A percentile compares a stretch with the other conserved stretches of the same genome.
These are phyloP conservation scores for Nephelium lappaceum DNA, from an alignment of 345 rosid species.

Conservation along the genomic window DNA sequence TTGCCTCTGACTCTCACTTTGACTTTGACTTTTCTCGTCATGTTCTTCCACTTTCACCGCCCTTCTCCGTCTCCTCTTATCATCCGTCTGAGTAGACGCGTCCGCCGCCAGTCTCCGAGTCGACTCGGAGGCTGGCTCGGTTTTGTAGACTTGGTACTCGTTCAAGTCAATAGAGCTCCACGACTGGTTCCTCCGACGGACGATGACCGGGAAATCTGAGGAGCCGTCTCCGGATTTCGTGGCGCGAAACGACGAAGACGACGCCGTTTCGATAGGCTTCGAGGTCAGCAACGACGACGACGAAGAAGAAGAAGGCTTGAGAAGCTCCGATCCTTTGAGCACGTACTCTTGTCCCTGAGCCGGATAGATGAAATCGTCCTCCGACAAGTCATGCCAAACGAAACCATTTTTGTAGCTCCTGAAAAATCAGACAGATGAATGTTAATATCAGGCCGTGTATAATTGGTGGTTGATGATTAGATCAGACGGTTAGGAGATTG, in stretches of 20 bases:
- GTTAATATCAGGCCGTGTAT: neutral
- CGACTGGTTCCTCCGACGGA: conserved; percentile 74
- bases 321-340: conserved; percentile 92
- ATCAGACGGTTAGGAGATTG: conserved; percentile 13
- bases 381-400: conserved; percentile 92
- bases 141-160: conserved; percentile 77
- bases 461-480: neutral
- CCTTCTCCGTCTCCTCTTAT: conserved; percentile 56
- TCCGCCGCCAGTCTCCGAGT: conserved; percentile 62
- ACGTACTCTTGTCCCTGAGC: conserved; percentile 88
- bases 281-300: conserved; percentile 21
- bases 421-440: conserved; percentile 16
- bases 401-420: conserved; percentile 95
- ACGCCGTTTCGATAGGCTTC: conserved; percentile 42
- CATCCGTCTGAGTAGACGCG: conserved; percentile 92
- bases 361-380: conserved; percentile 74
- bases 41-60: conserved; percentile 38
- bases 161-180: conserved; percentile 81
- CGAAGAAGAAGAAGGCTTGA: conserved; percentile 47
- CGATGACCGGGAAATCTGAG: conserved; percentile 40
- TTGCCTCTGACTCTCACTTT: conserved; percentile 25
- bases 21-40: conserved; percentile 30
- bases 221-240: conserved; percentile 34
- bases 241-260: conserved; percentile 52
- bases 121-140: conserved; percentile 61